A percentile compares a stretch with the other conserved stretches of the same genome.
Evolutionary conservation across 306 rosid genomes (phyloP).

Genomic region (Fragaria ananassa): DNA sequence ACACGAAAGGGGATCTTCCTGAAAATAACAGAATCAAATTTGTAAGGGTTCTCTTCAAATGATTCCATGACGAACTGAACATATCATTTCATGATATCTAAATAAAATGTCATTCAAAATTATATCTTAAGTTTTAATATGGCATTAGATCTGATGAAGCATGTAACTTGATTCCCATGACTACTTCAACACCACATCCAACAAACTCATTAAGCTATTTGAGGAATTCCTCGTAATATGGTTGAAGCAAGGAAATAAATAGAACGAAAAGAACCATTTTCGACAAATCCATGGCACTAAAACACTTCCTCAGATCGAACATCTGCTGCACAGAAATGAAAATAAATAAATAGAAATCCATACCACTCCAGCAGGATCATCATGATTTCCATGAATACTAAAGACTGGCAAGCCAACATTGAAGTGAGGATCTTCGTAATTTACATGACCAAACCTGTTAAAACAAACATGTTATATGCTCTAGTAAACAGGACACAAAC

Average conservation of each 20-base stretch:
- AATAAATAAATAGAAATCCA: slow-evolving; percentile 23
- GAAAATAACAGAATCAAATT: not conserved
- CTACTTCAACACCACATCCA: not conserved
- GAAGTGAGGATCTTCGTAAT: slow-evolving; percentile 96
- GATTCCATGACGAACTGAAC: not conserved
- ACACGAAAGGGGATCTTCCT: not conserved
- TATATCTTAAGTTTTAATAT: not conserved
- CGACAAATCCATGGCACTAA: not conserved
- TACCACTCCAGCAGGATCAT: slow-evolving; percentile 99
- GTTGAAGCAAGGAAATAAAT: not conserved
- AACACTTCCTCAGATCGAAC: not conserved
- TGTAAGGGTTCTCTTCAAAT: not conserved
- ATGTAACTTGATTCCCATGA: not conserved
- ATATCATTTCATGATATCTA: not conserved
- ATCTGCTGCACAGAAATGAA: not conserved
- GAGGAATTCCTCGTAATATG: not conserved
- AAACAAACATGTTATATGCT: slow-evolving; percentile 8
- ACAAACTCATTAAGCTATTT: not conserved
- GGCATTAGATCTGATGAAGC: not conserved
- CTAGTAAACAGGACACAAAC: slow-evolving; percentile 1
- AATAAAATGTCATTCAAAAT: not conserved
- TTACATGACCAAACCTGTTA: slow-evolving; percentile 91
- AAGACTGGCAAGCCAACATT: slow-evolving; percentile 96
- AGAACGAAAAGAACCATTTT: not conserved
- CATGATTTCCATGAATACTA: slow-evolving; percentile 97